These are phyloP conservation scores for Ceratocystis cubensis DNA, from an alignment of 2,329 filamentous ascomycete species.

Conservation along the genomic window DNA sequence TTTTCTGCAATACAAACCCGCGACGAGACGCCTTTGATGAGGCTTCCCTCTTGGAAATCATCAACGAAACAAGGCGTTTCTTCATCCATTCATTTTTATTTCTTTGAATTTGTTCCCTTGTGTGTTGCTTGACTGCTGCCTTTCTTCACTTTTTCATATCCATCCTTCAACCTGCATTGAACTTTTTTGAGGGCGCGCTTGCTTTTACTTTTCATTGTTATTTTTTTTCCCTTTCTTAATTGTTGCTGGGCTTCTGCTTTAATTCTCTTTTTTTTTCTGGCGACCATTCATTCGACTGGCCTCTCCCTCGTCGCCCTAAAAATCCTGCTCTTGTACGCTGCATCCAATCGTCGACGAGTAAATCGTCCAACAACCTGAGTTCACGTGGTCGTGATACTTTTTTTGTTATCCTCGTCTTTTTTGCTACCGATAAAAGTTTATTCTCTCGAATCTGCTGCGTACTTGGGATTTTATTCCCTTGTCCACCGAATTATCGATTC, in stretches of 20 bases:
- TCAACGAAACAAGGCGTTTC: slow-evolving; percentile 9
- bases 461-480: not conserved
- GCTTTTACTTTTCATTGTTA: slow-evolving; percentile 11
- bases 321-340: no score
- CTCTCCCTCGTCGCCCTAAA: not conserved
- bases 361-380: no score
- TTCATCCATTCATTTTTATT: slow-evolving; percentile 15
- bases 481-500: not conserved
- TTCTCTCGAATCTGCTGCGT: not conserved
- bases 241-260: slow-evolving; percentile 10
- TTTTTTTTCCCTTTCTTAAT: not conserved
- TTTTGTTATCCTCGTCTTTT: not conserved
- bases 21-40: slow-evolving; percentile 14
- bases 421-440: slow-evolving; percentile 2
- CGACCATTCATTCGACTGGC: not conserved
- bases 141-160: slow-evolving; percentile 7
- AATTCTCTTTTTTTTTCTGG: not conserved
- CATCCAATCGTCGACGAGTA: not conserved
- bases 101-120: slow-evolving; percentile 3
- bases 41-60: not conserved
- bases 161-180: slow-evolving; percentile 12
- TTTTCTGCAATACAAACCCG: slow-evolving; percentile 8
- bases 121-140: not conserved
- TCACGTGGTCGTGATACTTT: not conserved
- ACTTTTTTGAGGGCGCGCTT: slow-evolving; percentile 10